Conservation (phyloP, 306 rosid species). For the Pueraria montana region DNA sequence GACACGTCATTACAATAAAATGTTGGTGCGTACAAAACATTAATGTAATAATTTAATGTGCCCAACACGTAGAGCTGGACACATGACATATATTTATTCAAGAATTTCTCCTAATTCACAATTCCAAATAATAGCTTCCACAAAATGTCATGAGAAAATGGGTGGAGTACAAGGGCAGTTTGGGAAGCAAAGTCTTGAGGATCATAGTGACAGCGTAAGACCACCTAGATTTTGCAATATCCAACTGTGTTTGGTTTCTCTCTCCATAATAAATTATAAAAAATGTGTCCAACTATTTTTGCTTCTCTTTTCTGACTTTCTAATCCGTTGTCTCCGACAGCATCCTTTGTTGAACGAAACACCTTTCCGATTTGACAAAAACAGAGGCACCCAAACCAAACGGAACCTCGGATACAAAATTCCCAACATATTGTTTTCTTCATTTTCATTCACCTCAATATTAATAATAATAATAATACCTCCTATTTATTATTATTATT, state of each 20-base stretch:
- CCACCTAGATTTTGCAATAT: constrained; percentile 55
- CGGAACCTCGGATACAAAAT: constrained; percentile 49
- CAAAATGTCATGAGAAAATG: too few relatives aligned
- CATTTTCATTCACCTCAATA: background rate
- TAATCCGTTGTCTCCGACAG: constrained; percentile 46
- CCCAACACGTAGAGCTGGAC: too few relatives aligned
- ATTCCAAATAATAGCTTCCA: background rate
- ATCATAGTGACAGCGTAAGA: constrained; percentile 51
- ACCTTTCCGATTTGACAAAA: constrained; percentile 29
- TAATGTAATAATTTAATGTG: background rate
- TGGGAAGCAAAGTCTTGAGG: constrained; percentile 26
- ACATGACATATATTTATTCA: background rate
- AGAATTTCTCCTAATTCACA: background rate
- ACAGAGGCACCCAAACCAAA: constrained; percentile 50
- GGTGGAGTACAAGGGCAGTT: background rate
- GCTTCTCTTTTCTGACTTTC: constrained; percentile 59
- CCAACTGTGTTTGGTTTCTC: constrained; percentile 52
- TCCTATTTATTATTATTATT: background rate
- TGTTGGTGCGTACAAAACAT: background rate
- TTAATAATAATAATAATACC: background rate
- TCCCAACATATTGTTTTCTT: constrained; percentile 12
- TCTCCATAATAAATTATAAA: background rate
- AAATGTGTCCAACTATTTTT: constrained; percentile 6
- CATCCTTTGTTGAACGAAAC: constrained; percentile 66
- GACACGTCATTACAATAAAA: background rate